Conservation (phyloP, 176 grass and related monocot genomes). For the Rhynchospora tenuis region DNA sequence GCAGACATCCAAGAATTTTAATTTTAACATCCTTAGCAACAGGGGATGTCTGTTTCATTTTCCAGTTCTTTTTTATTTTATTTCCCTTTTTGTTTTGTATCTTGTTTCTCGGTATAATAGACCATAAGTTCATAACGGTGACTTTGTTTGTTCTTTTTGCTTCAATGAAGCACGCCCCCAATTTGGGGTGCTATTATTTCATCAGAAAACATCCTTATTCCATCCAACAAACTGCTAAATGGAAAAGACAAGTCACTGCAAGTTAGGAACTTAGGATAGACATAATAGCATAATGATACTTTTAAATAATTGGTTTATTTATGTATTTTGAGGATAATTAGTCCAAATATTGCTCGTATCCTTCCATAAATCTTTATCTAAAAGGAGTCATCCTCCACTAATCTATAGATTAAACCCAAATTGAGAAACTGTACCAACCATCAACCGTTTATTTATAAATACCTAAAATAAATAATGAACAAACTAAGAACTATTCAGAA, state of each 20-base stretch:
- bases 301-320: too few species aligned
- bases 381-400: background rate
- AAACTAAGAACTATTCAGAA: slow-evolving; percentile 36
- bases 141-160: too few species aligned
- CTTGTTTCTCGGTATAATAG: too few species aligned
- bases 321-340: background rate
- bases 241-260: background rate
- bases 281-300: too few species aligned
- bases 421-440: background rate
- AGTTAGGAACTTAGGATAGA: background rate
- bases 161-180: too few species aligned
- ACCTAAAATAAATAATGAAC: background rate
- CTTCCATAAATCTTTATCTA: background rate
- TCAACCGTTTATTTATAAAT: background rate
- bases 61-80: too few species aligned
- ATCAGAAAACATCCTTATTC: background rate
- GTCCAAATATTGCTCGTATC: background rate
- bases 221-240: background rate
- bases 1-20: too few species aligned
- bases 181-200: too few species aligned
- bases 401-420: background rate
- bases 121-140: too few species aligned
- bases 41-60: too few species aligned
- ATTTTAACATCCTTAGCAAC: too few species aligned
- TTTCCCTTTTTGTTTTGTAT: too few species aligned